Conservation (phyloP, 208 protist species). For the Trypanosoma avium region DNA sequence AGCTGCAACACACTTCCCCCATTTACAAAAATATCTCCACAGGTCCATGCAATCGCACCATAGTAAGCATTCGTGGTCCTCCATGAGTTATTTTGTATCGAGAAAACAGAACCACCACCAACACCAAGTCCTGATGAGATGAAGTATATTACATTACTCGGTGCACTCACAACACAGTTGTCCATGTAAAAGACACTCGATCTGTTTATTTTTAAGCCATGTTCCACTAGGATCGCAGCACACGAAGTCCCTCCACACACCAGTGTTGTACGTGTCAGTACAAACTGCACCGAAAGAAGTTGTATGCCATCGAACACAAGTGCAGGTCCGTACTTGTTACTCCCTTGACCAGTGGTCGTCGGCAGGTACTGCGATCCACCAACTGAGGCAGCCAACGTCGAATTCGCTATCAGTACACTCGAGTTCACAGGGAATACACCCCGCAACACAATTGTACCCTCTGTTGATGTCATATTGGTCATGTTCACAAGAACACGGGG, state of each 20-base stretch:
- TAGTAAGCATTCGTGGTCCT: not conserved
- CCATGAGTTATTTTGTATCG: not conserved
- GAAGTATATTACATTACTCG: not conserved
- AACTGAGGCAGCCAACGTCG: not conserved
- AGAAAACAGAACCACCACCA: not conserved
- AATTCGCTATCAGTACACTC: not conserved
- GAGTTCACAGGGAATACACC: not conserved
- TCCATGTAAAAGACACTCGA: conserved; percentile 16
- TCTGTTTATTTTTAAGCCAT: not conserved
- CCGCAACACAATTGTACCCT: conserved; percentile 9
- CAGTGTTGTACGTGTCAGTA: conserved; percentile 5
- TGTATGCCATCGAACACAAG: conserved; percentile 10
- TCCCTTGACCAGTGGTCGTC: not conserved
- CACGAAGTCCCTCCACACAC: not conserved
- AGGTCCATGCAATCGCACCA: not conserved
- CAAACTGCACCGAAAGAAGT: not conserved
- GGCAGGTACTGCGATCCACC: not conserved
- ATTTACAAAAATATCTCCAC: not conserved
- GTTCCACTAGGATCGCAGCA: conserved; percentile 15
- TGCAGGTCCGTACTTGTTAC: not conserved
- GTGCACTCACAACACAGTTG: conserved; percentile 4
- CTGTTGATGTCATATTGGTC: conserved; percentile 5
- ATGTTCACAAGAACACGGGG: conserved; percentile 4
- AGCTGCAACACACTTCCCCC: not conserved
- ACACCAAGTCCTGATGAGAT: not conserved